A percentile compares a stretch with the other conserved stretches of the same genome.
Conservation (phyloP, 2,329 filamentous ascomycete genomes). For the Xylariaceae sp. region DNA sequence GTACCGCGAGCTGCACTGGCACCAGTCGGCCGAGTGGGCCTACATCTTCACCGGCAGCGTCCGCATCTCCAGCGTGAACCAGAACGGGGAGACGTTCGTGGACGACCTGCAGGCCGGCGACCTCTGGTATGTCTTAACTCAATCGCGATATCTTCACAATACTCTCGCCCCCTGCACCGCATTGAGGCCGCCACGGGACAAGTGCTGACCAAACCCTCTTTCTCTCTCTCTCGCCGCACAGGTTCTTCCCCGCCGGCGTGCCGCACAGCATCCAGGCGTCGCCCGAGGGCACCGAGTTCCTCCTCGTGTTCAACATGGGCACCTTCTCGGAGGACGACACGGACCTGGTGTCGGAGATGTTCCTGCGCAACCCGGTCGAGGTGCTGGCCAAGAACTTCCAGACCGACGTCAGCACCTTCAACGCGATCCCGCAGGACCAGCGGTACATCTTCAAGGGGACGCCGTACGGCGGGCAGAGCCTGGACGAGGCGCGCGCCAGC, state of each 20-base stretch:
- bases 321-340: slow-evolving; percentile 52
- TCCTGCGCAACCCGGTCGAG: slow-evolving; percentile 41
- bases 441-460: too few species aligned
- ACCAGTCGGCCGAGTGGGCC: slow-evolving; percentile 36
- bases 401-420: slow-evolving; percentile 37
- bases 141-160: too few species aligned
- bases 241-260: slow-evolving; percentile 41
- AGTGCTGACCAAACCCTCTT: too few species aligned
- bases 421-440: slow-evolving; percentile 37
- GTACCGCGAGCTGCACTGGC: slow-evolving; percentile 59
- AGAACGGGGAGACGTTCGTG: slow-evolving; percentile 39
- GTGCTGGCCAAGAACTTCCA: slow-evolving; percentile 50
- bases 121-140: too few species aligned
- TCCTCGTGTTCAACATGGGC: slow-evolving; percentile 54
- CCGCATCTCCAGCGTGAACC: slow-evolving; percentile 43
- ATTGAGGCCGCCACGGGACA: too few species aligned
- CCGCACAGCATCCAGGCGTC: slow-evolving; percentile 48
- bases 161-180: too few species aligned
- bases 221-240: too few species aligned
- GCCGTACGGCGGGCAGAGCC: too few species aligned
- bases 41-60: too few species aligned
- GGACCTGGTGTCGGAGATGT: slow-evolving; percentile 48
- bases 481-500: too few species aligned
- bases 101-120: slow-evolving; percentile 43
- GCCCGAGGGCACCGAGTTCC: slow-evolving; percentile 48